Percentiles rank a stretch among this genome's conserved stretches.
Evolutionary conservation across 306 rosid genomes (phyloP).

Genomic region (Prunus davidiana): DNA sequence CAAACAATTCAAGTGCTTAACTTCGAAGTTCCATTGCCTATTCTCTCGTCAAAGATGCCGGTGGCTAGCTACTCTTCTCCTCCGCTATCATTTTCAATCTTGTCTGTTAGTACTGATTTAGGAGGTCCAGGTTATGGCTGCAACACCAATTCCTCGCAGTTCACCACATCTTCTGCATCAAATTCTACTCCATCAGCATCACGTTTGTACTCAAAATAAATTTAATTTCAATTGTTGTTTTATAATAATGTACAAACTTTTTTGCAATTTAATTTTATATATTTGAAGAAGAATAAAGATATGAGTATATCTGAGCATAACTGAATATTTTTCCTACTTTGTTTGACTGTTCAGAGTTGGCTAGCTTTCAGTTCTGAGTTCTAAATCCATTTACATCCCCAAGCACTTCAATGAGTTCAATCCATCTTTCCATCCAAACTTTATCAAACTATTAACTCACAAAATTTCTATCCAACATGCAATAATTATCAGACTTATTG

Average conservation of each 20-base stretch:
- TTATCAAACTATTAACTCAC: no score
- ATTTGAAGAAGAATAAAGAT: no score
- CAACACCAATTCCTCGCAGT: background rate
- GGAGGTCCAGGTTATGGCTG: background rate
- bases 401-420: no score
- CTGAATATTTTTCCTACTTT: no score
- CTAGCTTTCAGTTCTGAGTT: no score
- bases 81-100: background rate
- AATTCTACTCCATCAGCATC: background rate
- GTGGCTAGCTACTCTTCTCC: background rate
- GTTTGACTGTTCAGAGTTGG: no score
- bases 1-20: background rate
- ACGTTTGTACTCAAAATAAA: background rate
- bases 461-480: no score
- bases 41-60: slow-evolving; percentile 2
- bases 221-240: background rate
- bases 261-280: background rate
- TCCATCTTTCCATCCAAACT: no score
- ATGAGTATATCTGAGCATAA: no score
- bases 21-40: slow-evolving; percentile 16
- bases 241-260: background rate
- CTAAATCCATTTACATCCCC: no score
- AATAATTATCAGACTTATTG: no score
- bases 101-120: background rate
- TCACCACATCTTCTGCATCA: background rate